Evolutionary conservation across 495 filamentous ascomycete species (phyloP), one percentile per base, ranked within the genome.

Genomic region (Aspergillus nanangensis): DNA sequence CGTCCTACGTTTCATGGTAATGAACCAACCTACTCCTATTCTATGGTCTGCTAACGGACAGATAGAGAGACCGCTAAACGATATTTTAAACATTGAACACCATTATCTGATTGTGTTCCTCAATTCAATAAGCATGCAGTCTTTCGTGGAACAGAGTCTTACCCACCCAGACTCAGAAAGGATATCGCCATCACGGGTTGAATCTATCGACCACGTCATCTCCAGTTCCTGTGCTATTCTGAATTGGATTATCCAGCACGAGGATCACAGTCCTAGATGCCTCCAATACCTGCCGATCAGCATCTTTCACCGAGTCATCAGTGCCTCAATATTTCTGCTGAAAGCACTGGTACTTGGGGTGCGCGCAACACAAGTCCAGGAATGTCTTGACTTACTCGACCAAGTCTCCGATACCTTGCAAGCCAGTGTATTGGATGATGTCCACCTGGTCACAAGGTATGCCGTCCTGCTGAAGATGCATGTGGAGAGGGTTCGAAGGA

Each of bases 321-420:
- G 60, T 10, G 58, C 62, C 3, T 66, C 63, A 0, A 65, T 72
- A 41, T 72, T 65, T 35, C 50, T 70, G 1, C 56, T 72, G 37
- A 72, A 72, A 54, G 62, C 65, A 8, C 48, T 72, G 11, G 62
- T 60, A 25, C 46, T 72, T 4, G 69, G 69, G 1, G 57, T 57
- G 1, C 55, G 58, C 21, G 65, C 58, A 24, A 44, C 53, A 5
- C 61, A 68, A 43, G 47, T 71, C 13, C 52, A 63, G 29, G 53
- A 59, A 4, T 60, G 64, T 4, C 51, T 71, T 3, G 52, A 58
- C 17, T 58, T 68, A n/a, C 60, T 71, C 9, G 64, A 69, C 18
- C 38, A 44, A n/a, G 54, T 53, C 3, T 66, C 69, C 38, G 37
- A 44, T 11, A 53, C 63, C 2, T 35, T 71, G 34, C 60, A 59